phyloP scores from a whole-genome alignment of 1,139 yeast genomes.

The Yamadazyma buinensis region DNA sequence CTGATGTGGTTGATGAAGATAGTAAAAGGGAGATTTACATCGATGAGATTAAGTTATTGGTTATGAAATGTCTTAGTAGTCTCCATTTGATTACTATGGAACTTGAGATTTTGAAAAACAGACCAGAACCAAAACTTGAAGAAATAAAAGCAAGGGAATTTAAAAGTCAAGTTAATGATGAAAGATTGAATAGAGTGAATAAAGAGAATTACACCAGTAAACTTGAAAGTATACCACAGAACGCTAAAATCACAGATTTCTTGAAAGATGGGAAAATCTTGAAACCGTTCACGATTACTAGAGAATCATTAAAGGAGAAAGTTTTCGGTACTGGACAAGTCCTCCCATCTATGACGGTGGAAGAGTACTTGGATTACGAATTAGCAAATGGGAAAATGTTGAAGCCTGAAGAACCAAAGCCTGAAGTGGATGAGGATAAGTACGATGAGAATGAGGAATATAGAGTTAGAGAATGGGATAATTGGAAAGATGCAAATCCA shows the following conservation, averaged over 20 bases:
- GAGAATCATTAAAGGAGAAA: conserved; percentile 54
- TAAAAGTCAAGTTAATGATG: no score
- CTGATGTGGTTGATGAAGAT: conserved; percentile 42
- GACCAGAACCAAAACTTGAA: conserved; percentile 20
- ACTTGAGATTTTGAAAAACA: conserved; percentile 44
- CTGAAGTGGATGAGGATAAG: conserved; percentile 32
- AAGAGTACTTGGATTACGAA: conserved; percentile 85
- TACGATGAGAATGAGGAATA: conserved; percentile 47
- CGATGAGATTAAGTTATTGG: conserved; percentile 51
- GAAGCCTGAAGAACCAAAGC: conserved; percentile 42
- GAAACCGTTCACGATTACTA: conserved; percentile 79
- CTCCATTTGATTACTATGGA: conserved; percentile 60
- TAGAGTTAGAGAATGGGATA: conserved; percentile 84
- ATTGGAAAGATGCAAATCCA: conserved; percentile 81
- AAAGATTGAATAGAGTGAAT: background rate
- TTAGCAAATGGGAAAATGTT: conserved; percentile 78
- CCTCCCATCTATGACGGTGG: conserved; percentile 92
- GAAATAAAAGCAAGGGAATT: background rate
- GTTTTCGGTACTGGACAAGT: conserved; percentile 93
- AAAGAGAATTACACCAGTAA: conserved; percentile 47
- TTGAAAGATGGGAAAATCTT: conserved; percentile 71
- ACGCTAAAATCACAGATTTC: conserved; percentile 30
- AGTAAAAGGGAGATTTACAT: conserved; percentile 48
- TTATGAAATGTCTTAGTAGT: conserved; percentile 50
- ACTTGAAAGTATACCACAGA: conserved; percentile 43